phyloP scores from a whole-genome alignment of 495 filamentous ascomycete genomes.

The Daldinia childiae region DNA sequence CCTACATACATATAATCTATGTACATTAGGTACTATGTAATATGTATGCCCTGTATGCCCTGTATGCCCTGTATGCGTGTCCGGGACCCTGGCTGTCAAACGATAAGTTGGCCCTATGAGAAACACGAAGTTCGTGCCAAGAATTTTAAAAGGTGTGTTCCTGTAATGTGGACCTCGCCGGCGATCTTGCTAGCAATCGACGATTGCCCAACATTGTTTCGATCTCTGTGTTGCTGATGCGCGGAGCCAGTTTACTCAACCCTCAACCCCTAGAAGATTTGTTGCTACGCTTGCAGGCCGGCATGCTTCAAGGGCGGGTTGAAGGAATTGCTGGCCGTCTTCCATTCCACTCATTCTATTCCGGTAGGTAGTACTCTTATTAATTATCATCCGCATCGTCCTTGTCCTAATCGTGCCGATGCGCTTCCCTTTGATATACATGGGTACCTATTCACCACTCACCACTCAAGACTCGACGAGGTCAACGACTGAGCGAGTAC shows the following conservation, averaged over 20 bases:
- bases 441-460: no score
- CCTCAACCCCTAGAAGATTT: conserved; percentile 30
- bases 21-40: no score
- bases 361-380: conserved; percentile 35
- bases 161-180: conserved; percentile 30
- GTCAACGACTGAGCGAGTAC: not conserved
- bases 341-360: conserved; percentile 31
- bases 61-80: conserved; percentile 3
- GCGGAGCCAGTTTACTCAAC: conserved; percentile 23
- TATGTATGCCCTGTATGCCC: not conserved
- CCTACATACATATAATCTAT: not conserved
- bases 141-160: conserved; percentile 31
- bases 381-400: conserved; percentile 31
- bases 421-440: not conserved
- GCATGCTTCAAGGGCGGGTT: conserved; percentile 14
- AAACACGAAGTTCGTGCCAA: conserved; percentile 38
- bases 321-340: conserved; percentile 27
- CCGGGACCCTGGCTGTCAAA: conserved; percentile 21
- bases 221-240: conserved; percentile 41
- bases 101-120: conserved; percentile 36
- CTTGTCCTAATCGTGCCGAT: conserved; percentile 17
- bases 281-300: conserved; percentile 27
- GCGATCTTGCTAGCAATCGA: conserved; percentile 27
- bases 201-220: conserved; percentile 40
- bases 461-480: not conserved